Base-by-base conservation (phyloP, 495 filamentous ascomycete genomes). In the Staphylotrichum longicolle region DNA sequence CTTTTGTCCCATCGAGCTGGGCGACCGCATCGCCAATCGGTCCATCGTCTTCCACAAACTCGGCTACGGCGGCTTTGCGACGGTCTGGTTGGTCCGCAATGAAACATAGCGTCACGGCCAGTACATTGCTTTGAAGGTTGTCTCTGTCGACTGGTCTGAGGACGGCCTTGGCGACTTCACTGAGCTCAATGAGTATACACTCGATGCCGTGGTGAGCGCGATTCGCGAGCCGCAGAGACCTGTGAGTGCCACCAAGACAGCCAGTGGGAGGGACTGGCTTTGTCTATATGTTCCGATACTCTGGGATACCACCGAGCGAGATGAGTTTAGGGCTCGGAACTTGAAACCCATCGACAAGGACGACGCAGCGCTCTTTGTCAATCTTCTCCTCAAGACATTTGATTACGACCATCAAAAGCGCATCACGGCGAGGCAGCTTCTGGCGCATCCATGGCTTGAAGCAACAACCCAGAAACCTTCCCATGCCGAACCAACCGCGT, bases 1-100 rank as follows among this genome's bases (percentile, higher is more conserved):
- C 32, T 47, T 57, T 12, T 57, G 54, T n/a, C 49, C 49, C 35
- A 47, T 61, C 37, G 20, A 54, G n/a, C 27, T 60, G 5, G 58
- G 58, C 50, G 69, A 56, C 58, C 72, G 74, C 10, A 30, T 52
- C 12, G 48, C 48, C 7, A 14, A 44, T 37, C 58, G 58, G 7
- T 60, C 53, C 58, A 34, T 12, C n/a, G 34, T 60, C 20, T 33
- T 53, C 49, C 58, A 46, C 58, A 60, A 60, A 46, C 58, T 60
- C 37, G 58, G 58, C 48, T 49, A 45, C 9, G 48, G 58, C n/a
- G 39, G 49, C 14, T 53, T 54, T 32, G 58, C 11, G 8, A 60
- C 58, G 3, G 58, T 60, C 14, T 60, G 58, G 58, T 40, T 60
- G 8, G 48, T 34, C 40, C 30, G 33, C 11, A 48, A 60, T 20